A percentile compares a stretch with the other conserved stretches of the same genome.
Conservation (phyloP, 768 basidiomycete genomes). For the Royoungia palumana region DNA sequence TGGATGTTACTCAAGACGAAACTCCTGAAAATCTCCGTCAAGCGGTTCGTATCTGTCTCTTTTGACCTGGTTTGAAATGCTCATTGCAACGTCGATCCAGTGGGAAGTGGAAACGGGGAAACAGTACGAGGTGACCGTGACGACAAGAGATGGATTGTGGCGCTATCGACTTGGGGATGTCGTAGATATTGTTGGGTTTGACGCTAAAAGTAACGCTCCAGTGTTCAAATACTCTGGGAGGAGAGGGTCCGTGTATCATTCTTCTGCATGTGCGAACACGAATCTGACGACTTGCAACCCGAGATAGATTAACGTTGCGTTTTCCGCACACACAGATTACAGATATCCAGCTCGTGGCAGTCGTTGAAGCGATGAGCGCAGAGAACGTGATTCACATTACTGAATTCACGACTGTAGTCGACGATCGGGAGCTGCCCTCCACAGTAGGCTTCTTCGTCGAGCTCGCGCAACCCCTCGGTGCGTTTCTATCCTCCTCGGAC, state of each 20-base stretch:
- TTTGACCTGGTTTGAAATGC: not conserved
- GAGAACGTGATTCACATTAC: constrained; percentile 6
- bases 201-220: constrained; percentile 1
- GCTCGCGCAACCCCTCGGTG: constrained; percentile 8
- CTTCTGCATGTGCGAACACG: too few species aligned
- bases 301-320: constrained; percentile 7
- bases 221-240: constrained; percentile 15
- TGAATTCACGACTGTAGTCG: constrained; percentile 15
- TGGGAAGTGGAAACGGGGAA: constrained; percentile 18
- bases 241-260: constrained; percentile 12
- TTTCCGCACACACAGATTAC: constrained; percentile 4
- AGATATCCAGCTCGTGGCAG: constrained; percentile 10
- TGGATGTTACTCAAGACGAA: constrained; percentile 12
- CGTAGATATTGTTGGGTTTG: constrained; percentile 17
- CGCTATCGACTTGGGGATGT: constrained; percentile 21
- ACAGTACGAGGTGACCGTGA: constrained; percentile 19
- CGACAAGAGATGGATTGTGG: constrained; percentile 24
- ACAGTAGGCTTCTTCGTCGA: constrained; percentile 19
- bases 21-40: constrained; percentile 13
- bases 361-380: not conserved
- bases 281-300: not conserved
- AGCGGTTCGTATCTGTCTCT: constrained; percentile 8
- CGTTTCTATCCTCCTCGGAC: not conserved
- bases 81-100: constrained; percentile 1
- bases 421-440: constrained; percentile 2